Evolutionary conservation across 1,284 basidiomycete genomes (phyloP).

Genomic region (Cyathus pygmaeus): DNA sequence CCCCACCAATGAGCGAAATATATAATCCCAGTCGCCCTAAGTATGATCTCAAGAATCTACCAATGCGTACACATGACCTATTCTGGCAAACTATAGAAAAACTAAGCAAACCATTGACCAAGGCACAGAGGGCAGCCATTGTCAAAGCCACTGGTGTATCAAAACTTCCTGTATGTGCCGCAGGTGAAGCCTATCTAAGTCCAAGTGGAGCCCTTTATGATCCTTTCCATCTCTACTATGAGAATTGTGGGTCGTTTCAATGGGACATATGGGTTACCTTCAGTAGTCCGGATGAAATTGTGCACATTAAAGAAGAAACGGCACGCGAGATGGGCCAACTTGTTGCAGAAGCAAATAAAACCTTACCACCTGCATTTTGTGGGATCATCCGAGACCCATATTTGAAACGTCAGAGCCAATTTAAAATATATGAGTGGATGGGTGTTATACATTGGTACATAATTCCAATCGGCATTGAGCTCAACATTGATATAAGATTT

Average conservation of each 20-base stretch:
- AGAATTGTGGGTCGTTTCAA: neutral
- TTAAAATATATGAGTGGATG: slow-evolving; percentile 42
- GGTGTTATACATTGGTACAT: slow-evolving; percentile 40
- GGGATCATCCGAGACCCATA: slow-evolving; percentile 30
- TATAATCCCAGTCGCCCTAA: slow-evolving; percentile 28
- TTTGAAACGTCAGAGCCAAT: slow-evolving; percentile 37
- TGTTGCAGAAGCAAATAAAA: too few species aligned
- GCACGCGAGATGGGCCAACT: neutral
- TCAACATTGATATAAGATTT: slow-evolving; percentile 21
- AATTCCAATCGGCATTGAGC: slow-evolving; percentile 33
- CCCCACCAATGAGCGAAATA: slow-evolving; percentile 15
- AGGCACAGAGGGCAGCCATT: slow-evolving; percentile 15
- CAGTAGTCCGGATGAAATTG: neutral
- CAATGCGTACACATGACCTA: slow-evolving; percentile 19
- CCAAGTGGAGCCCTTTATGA: neutral
- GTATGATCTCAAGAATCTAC: slow-evolving; percentile 28
- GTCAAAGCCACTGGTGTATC: slow-evolving; percentile 29
- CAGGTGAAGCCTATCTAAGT: neutral
- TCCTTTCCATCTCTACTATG: neutral
- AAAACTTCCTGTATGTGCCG: slow-evolving; percentile 1
- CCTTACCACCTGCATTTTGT: slow-evolving; percentile 27
- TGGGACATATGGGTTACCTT: neutral
- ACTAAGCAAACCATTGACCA: slow-evolving; percentile 12
- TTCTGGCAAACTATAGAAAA: slow-evolving; percentile 29
- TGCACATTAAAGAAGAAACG: slow-evolving; percentile 13